phyloP scores from a whole-genome alignment of 1,284 basidiomycete genomes.

The Chiua sp. region DNA sequence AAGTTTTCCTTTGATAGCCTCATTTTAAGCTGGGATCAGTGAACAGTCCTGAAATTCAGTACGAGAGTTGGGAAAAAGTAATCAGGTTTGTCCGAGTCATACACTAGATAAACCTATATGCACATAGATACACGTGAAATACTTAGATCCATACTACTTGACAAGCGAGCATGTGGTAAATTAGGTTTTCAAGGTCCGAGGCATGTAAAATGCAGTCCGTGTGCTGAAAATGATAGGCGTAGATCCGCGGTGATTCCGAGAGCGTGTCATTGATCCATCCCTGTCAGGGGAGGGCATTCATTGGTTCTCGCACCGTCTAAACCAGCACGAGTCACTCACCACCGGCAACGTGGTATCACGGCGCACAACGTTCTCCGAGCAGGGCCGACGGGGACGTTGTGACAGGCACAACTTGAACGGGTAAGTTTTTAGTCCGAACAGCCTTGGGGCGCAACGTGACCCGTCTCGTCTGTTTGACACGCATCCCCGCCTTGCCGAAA shows the following conservation, averaged over 20 bases:
- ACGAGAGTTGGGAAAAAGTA: no score
- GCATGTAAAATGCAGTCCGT: neutral
- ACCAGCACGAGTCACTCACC: neutral
- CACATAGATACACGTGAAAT: no score
- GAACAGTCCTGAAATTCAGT: no score
- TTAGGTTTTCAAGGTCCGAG: neutral
- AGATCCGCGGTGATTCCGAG: neutral
- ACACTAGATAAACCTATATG: no score
- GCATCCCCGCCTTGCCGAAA: constrained; percentile 57
- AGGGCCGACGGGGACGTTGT: neutral
- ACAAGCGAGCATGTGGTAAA: neutral
- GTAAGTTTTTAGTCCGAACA: neutral
- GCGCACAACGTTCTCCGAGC: neutral
- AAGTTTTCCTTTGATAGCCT: no score
- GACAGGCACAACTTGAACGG: neutral
- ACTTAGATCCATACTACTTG: neutral
- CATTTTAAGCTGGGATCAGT: no score
- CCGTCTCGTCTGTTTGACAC: constrained; percentile 52
- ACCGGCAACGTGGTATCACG: neutral
- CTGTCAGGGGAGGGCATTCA: neutral
- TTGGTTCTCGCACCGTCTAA: neutral
- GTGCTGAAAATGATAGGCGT: neutral
- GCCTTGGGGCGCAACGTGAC: constrained; percentile 50
- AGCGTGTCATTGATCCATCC: no score
- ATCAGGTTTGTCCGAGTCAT: no score